Evolutionary conservation across 352 stramenopile species (phyloP).

Genomic region (Pythium periplocum): DNA sequence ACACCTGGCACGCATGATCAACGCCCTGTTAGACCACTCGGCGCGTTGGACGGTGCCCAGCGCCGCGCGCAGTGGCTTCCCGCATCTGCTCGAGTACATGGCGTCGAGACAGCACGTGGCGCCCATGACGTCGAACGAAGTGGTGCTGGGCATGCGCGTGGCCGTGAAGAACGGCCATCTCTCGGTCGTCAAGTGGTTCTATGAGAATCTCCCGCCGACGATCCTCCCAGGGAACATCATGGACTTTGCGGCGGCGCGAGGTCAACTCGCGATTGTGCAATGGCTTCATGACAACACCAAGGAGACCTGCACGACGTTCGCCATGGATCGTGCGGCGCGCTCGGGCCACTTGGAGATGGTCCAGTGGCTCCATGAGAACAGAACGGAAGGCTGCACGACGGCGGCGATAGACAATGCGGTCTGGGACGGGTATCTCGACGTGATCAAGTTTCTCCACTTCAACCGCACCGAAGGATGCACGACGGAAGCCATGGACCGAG

Average conservation of each 20-base stretch:
- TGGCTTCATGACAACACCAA: slow-evolving; percentile 63
- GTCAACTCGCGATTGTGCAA: slow-evolving; percentile 62
- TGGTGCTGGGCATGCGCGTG: slow-evolving; percentile 65
- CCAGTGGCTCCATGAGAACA: slow-evolving; percentile 63
- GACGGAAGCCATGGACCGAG: slow-evolving; percentile 61
- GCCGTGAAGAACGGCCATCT: slow-evolving; percentile 69
- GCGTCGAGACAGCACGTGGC: slow-evolving; percentile 19
- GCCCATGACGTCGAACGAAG: slow-evolving; percentile 37
- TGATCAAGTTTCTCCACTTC: slow-evolving; percentile 53
- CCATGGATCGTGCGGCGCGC: slow-evolving; percentile 72
- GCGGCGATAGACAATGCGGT: slow-evolving; percentile 70
- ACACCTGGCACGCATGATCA: slow-evolving; percentile 40
- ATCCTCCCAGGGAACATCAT: slow-evolving; percentile 64
- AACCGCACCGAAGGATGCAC: slow-evolving; percentile 68
- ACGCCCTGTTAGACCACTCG: slow-evolving; percentile 52
- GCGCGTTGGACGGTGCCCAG: slow-evolving; percentile 50
- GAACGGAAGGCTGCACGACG: slow-evolving; percentile 59
- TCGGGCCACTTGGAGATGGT: slow-evolving; percentile 67
- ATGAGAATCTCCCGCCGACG: slow-evolving; percentile 42
- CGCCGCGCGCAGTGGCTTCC: slow-evolving; percentile 46
- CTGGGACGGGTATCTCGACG: slow-evolving; percentile 58
- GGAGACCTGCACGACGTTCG: slow-evolving; percentile 68
- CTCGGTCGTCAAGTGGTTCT: slow-evolving; percentile 56
- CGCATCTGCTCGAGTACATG: slow-evolving; percentile 46
- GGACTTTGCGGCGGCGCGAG: slow-evolving; percentile 69